phyloP scores from a whole-genome alignment of 2,329 filamentous ascomycete genomes.

The Thelonectria olida region DNA sequence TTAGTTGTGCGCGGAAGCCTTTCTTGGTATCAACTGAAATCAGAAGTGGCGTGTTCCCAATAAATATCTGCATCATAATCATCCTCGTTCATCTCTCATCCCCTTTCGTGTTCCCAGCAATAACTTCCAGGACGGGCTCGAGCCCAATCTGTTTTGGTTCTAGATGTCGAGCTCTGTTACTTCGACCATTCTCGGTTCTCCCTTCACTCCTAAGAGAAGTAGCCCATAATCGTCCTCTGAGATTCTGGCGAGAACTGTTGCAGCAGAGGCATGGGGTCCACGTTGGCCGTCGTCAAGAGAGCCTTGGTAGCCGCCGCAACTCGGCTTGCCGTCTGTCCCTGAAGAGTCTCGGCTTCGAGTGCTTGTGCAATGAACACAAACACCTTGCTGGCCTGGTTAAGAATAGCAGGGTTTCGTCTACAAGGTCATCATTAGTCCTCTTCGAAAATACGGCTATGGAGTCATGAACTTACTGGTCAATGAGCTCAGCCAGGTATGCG shows the following conservation, averaged over 20 bases:
- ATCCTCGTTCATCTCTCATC: slow-evolving; percentile 20
- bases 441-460: background rate
- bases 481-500: slow-evolving; percentile 87
- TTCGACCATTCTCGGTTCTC: slow-evolving; percentile 11
- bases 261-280: slow-evolving; percentile 81
- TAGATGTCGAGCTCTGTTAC: slow-evolving; percentile 9
- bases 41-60: slow-evolving; percentile 30
- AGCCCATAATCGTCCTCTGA: slow-evolving; percentile 80
- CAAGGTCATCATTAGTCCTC: slow-evolving; percentile 38
- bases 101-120: slow-evolving; percentile 23
- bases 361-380: slow-evolving; percentile 89
- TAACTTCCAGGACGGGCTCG: slow-evolving; percentile 17
- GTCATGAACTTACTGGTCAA: slow-evolving; percentile 81
- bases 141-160: background rate
- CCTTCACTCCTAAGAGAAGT: slow-evolving; percentile 69
- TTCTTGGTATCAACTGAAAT: slow-evolving; percentile 38
- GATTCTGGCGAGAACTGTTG: slow-evolving; percentile 80
- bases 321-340: slow-evolving; percentile 81
- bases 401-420: slow-evolving; percentile 86
- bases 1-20: slow-evolving; percentile 22
- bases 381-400: slow-evolving; percentile 79
- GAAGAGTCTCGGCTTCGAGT: slow-evolving; percentile 88
- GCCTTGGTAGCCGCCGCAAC: slow-evolving; percentile 82
- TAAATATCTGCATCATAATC: slow-evolving; percentile 33
- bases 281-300: slow-evolving; percentile 75